Evolutionary conservation across 441 rosid genomes (phyloP), one percentile per base, ranked within the genome.

Genomic region (Syzygium malaccense): DNA sequence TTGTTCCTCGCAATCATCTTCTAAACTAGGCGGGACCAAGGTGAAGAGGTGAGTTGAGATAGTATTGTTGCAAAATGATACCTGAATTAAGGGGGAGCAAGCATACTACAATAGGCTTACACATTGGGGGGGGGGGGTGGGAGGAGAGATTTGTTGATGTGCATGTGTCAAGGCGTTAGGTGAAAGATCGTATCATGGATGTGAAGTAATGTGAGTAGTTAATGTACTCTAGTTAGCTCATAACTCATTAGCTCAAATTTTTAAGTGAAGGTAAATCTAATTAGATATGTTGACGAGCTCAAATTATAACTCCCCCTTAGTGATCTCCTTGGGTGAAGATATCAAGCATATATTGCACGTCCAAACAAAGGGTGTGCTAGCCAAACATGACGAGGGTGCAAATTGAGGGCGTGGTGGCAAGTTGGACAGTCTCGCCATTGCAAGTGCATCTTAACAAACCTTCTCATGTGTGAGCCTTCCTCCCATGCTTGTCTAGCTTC

Each of bases 231-330:
- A 71, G 13, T 71, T 71, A 37, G 11, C 1, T 0, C 8, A 32
- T 33, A 71, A 71, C 13, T 37, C 12, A 33, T 33, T 5, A 19
- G 8, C 11, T 33, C 4, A n/a, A 1, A 62, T n/a, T n/a, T 66
- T 0, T 66, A 2, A 66, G 18, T 32, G 25, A 18, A 32, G 11
- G 0, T 19, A 1, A 18, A 18, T 32, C 14, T 4, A 64, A 64
- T 64, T n/a, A 8, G 4, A 64, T 64, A 64, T 64, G 1, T 64
- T 64, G 33, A 30, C 0, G 0, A 5, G 20, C 1, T 62, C 5
- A n/a, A 1, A 64, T 30, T 6, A 1, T 19, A 7, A 30, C 66
- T 64, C 71, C 4, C 30, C 71, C 30, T n/a, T 30, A 5, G 11
- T 64, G 41, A 64, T 64, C 75, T 64, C 1, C 1, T 30, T 4